Evolutionary conservation across 2,329 filamentous ascomycete species (phyloP).

Genomic region (Fusarium sterilihyphosum): DNA sequence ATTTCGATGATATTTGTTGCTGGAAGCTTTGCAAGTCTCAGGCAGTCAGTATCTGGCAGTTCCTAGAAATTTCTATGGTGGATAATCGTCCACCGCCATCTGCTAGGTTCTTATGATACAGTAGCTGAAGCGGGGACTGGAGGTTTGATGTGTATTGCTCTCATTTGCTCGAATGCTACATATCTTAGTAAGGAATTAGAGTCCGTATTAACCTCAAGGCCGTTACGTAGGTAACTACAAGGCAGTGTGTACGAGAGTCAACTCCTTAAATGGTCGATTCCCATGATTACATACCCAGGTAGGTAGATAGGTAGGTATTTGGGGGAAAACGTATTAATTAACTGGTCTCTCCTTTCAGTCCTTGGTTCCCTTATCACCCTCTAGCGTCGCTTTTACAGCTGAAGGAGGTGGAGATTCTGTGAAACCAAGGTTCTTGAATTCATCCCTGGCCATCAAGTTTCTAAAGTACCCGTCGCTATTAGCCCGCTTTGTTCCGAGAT

Average conservation of each 20-base stretch:
- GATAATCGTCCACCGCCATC: constrained; percentile 25
- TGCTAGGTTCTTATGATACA: constrained; percentile 16
- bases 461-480: constrained; percentile 54
- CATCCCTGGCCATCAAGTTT: constrained; percentile 95
- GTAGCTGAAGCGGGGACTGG: constrained; percentile 31
- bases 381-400: constrained; percentile 39
- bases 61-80: constrained; percentile 18
- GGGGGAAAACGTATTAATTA: background rate
- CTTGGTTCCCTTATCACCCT: constrained; percentile 50
- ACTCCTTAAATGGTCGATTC: constrained; percentile 30
- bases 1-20: constrained; percentile 11
- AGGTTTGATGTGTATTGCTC: constrained; percentile 42
- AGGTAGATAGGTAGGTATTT: background rate
- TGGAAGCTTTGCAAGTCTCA: background rate
- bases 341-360: constrained; percentile 47
- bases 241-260: background rate
- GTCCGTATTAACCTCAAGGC: background rate
- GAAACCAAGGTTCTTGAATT: constrained; percentile 94
- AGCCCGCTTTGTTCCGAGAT: constrained; percentile 32
- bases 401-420: constrained; percentile 44
- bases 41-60: constrained; percentile 1
- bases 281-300: constrained; percentile 35
- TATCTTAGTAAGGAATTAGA: constrained; percentile 9
- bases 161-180: constrained; percentile 37
- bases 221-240: background rate